These are phyloP conservation scores for Ophiocordyceps australis DNA, from an alignment of 2,329 filamentous ascomycete species.

Conservation along the genomic window DNA sequence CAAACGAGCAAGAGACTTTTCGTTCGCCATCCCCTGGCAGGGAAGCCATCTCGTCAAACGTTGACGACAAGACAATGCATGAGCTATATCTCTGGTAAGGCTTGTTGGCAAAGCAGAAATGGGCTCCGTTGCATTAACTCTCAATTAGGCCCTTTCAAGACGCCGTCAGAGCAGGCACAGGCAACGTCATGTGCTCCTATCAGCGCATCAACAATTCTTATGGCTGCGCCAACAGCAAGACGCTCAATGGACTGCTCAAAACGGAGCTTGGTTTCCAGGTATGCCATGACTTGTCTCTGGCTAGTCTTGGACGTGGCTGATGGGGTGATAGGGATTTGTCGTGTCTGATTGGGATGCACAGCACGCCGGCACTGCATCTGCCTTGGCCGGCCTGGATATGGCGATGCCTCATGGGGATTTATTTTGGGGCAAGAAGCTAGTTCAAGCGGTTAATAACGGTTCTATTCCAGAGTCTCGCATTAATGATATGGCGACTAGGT, in stretches of 20 bases:
- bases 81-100: conserved; percentile 47
- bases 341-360: conserved; percentile 52
- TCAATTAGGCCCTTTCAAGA: conserved; percentile 44
- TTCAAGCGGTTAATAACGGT: conserved; percentile 39
- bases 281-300: no score
- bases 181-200: conserved; percentile 44
- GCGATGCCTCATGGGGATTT: conserved; percentile 36
- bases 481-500: conserved; percentile 39
- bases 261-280: conserved; percentile 36
- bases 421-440: conserved; percentile 34
- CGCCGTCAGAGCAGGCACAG: conserved; percentile 42
- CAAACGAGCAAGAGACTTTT: conserved; percentile 59
- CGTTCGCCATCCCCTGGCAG: conserved; percentile 43
- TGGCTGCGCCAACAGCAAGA: conserved; percentile 49
- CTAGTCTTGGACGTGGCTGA: no score
- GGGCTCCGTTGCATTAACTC: not conserved
- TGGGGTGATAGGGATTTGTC: conserved; percentile 40
- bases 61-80: conserved; percentile 42
- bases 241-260: conserved; percentile 49
- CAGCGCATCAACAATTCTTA: conserved; percentile 57
- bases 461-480: conserved; percentile 35
- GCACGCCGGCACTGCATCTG: conserved; percentile 40
- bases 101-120: no score
- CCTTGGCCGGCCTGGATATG: conserved; percentile 53
- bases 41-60: conserved; percentile 34